phyloP scores from a whole-genome alignment of 2,329 filamentous ascomycete species.

The Ceratocystis harringtonii region DNA sequence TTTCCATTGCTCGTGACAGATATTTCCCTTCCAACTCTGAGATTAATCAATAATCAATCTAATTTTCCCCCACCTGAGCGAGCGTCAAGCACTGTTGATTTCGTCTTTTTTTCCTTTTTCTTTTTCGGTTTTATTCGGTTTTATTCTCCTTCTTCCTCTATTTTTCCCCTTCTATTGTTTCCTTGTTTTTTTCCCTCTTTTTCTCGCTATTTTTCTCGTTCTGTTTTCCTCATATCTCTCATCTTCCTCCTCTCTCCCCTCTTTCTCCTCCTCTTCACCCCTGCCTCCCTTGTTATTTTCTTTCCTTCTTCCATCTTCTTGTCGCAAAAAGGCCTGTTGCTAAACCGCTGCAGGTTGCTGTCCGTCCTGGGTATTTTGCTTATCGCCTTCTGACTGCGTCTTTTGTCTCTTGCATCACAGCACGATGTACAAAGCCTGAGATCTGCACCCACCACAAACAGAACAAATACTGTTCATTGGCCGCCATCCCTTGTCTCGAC shows the following conservation, averaged over 20 bases:
- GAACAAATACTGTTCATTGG: not conserved
- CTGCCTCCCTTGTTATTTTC: not conserved
- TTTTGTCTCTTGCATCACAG: not conserved
- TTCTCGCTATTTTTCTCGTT: not conserved
- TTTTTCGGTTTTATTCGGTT: not conserved
- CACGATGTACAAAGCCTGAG: not conserved
- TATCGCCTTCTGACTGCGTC: not conserved
- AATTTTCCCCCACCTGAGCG: not conserved
- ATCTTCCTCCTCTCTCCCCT: not conserved
- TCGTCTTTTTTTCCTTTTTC: not conserved
- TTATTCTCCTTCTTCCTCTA: not conserved
- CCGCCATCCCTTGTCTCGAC: not conserved
- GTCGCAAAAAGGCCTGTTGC: not conserved
- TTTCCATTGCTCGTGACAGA: not conserved
- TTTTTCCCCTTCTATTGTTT: not conserved
- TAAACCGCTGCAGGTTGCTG: not conserved
- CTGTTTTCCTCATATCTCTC: not conserved
- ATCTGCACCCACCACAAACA: not conserved
- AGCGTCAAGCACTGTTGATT: not conserved
- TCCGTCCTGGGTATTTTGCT: not conserved
- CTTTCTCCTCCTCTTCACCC: not conserved
- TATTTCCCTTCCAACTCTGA: not conserved
- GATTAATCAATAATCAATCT: not conserved
- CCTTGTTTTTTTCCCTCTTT: not conserved
- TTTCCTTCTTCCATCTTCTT: not conserved